Evolutionary conservation across 331 rosid genomes (phyloP), one percentile per base, ranked within the genome.

Genomic region (Saraca asoca): DNA sequence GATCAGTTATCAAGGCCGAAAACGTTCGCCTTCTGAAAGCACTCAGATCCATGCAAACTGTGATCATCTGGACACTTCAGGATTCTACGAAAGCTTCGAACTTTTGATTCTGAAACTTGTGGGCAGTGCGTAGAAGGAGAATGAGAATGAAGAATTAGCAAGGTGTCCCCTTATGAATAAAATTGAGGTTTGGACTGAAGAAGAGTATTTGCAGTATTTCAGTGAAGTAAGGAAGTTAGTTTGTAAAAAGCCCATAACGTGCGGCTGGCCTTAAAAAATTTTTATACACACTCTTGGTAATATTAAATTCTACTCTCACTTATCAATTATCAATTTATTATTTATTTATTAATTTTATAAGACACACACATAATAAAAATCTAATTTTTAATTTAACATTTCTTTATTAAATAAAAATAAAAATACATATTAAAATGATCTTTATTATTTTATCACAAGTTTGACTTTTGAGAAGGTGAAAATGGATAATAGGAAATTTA

Each of bases 31-130:
- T 43, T 44, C 58, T 73, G 45, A 60, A 60, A 11, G 46, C 72
- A 7, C 18, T 43, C 37, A 72, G 65, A 70, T 59, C 71, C 74
- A 73, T 69, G 60, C 51, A 65, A 58, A 74, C 31, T 24, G 2
- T 46, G 3, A 5, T 29, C 58, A 34, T 31, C 6, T 14, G 19
- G 34, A 9, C 2, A 49, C 38, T 20, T 51, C 12, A 24, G 61
- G 51, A n/a, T 8, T 18, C 13, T 9, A 29, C 33, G 4, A 7
- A 12, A 20, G 19, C 7, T 7, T 12, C 6, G n/a, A n/a, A 50
- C 45, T 53, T 39, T 11, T 9, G 0, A 37, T 10, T 54, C 41
- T 5, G 41, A 31, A 54, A 24, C 2, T 12, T 9, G 41, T 12
- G 39, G 41, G 39, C 2, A 12, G 20, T 29, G 11, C 18, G 8